These are phyloP conservation scores for Aureobasidium namibiae DNA, from an alignment of 2,329 filamentous ascomycete species.

Conservation along the genomic window DNA sequence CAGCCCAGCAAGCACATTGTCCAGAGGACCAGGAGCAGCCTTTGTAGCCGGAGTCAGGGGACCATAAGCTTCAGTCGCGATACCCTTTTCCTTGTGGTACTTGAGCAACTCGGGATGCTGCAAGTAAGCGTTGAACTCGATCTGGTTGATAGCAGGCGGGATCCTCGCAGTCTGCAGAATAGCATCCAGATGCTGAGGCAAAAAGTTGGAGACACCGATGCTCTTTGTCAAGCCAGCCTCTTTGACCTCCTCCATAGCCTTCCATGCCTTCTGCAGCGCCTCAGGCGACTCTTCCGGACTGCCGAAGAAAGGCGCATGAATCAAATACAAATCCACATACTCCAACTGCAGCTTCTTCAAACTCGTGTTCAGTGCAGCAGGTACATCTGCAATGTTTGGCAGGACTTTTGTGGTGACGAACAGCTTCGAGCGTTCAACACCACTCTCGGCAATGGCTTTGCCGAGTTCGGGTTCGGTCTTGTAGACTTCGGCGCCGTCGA, in stretches of 20 bases:
- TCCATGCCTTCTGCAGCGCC: constrained; percentile 49
- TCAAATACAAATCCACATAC: constrained; percentile 58
- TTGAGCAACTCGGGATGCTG: constrained; percentile 52
- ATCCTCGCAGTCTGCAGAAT: constrained; percentile 46
- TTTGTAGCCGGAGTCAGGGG: constrained; percentile 45
- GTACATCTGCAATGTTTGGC: constrained; percentile 46
- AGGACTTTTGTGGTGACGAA: constrained; percentile 51
- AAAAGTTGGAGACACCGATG: constrained; percentile 57
- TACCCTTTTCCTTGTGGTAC: constrained; percentile 42
- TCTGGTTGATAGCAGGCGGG: constrained; percentile 57
- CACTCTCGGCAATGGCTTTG: constrained; percentile 35
- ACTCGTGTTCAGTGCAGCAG: constrained; percentile 45
- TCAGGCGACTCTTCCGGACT: constrained; percentile 25
- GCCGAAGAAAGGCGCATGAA: constrained; percentile 51
- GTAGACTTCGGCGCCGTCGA: constrained; percentile 63
- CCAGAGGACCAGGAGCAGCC: constrained; percentile 47
- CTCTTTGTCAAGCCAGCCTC: constrained; percentile 49
- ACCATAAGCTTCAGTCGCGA: constrained; percentile 40
- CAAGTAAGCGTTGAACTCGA: constrained; percentile 61
- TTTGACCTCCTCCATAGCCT: constrained; percentile 51
- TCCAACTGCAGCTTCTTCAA: constrained; percentile 52
- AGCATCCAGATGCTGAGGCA: constrained; percentile 46
- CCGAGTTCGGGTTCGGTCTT: constrained; percentile 44
- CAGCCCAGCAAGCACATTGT: constrained; percentile 42
- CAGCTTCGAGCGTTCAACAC: constrained; percentile 38